Conservation (phyloP, 139 green algal species). For the Limnomonas spitsbergensis region DNA sequence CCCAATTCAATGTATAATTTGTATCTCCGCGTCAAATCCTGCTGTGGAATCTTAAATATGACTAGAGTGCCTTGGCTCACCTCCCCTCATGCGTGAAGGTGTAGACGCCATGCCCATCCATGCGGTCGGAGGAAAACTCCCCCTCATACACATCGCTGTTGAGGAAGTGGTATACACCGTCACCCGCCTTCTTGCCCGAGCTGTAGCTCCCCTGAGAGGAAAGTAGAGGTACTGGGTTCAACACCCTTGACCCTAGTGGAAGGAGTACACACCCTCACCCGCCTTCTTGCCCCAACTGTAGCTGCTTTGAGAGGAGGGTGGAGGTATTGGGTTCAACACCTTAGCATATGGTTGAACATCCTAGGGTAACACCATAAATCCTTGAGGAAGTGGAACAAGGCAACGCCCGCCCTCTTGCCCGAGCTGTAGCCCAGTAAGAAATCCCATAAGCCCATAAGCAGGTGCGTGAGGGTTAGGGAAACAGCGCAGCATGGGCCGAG, state of each 20-base stretch:
- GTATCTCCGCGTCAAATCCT: too few species aligned
- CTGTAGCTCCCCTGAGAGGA: constrained; percentile 46
- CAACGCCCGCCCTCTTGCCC: constrained; percentile 59
- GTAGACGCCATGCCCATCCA: constrained; percentile 66
- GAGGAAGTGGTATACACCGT: constrained; percentile 65
- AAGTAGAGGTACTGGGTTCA: not conserved
- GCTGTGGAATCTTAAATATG: too few species aligned
- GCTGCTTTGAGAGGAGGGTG: constrained; percentile 29
- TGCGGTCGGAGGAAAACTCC: constrained; percentile 64
- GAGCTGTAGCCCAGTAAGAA: constrained; percentile 29
- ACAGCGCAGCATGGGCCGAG: too few species aligned
- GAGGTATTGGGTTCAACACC: constrained; percentile 34
- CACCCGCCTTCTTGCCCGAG: constrained; percentile 55
- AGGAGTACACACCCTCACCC: constrained; percentile 63
- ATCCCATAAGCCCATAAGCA: constrained; percentile 65
- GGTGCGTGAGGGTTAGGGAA: not conserved
- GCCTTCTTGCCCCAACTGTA: constrained; percentile 56
- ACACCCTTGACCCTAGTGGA: constrained; percentile 63
- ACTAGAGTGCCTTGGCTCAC: too few species aligned
- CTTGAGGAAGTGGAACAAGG: constrained; percentile 63
- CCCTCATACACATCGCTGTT: constrained; percentile 69
- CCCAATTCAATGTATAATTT: too few species aligned
- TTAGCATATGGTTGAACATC: not conserved
- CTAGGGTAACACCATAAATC: constrained; percentile 21
- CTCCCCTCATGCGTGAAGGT: constrained; percentile 57